Evolutionary conservation across 2,329 filamentous ascomycete genomes (phyloP), one percentile per base, ranked within the genome.

Genomic region (Fusarium ramigenum): DNA sequence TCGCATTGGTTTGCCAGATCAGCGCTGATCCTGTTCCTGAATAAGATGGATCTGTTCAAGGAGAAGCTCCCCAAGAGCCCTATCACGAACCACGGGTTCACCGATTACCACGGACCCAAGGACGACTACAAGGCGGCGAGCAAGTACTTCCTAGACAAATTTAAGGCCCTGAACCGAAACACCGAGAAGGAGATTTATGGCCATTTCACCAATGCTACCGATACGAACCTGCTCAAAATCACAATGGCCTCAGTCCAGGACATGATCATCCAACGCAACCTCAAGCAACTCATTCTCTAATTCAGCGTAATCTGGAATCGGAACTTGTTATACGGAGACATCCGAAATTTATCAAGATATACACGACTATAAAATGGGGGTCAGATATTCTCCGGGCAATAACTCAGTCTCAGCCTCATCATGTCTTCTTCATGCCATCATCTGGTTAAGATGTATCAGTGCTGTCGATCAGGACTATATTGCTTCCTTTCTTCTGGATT

Each of bases 171-270:
- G 70, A 95, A 95, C 82, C 88, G 92, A 66, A 90, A 90, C 77
- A 87, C 87, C 9, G 88, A 90, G 69, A 90, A 90, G 82, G 88
- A 90, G 76, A 90, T 90, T 15, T 90, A 90, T 76, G 88, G 88
- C 50, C 88, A 90, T 79, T 89, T 90, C 62, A 90, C 88, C 52
- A 90, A 90, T 72, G 88, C 88, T 14, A 90, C 88, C 57, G 88
- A 90, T 75, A 90, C 93, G 39, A 94, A 94, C 79, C 84, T 96
- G 71, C 87, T 96, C 75, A 95, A 95, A 84, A 94, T 94, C 73
- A 96, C 93, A 43, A 96, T 96, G 93, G 88, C 89, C 72, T 94
- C 92, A 16, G 93, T 96, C 62, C 93, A 96, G 83, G 93, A 96
- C 81, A 96, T 94, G 91, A 93, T 95, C 78, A 94, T 95, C 78